Base-by-base conservation (phyloP, 192 early-diverging fungal genomes). In the Rhizophagus prolifer region DNA sequence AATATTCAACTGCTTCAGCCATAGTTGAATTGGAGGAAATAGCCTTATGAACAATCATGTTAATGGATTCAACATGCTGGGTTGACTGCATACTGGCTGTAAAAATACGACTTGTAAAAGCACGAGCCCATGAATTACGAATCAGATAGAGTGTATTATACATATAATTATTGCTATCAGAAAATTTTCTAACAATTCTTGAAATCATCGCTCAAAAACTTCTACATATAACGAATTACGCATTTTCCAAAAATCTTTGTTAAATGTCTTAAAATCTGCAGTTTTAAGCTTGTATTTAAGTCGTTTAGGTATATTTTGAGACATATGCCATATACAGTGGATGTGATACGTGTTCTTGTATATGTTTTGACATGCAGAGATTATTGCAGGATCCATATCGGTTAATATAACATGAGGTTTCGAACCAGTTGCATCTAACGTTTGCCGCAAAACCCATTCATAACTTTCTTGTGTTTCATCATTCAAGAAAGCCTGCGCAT, bases 81-180 rank as follows among this genome's bases (percentile, higher is more conserved):
- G 66, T 75, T 19, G 36, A 75, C 38, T 79, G 78, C 25, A 74
- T 74, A 12, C 64, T 23, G 8, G 50, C 78, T 26, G 21, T 74
- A 58, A 79, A 79, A 21, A 36, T 68, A 47, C 34, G 7, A 31
- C 50, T 58, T 26, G 54, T 63, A 58, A 58, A 74, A 7, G 30
- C 25, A 34, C 4, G 36, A 12, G 71, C 72, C 58, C 64, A 79
- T 1, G 9, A 65, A 3, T 74, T 2, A 21, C 9, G 10, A 23
- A 0, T 21, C 23, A 7, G 19, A n/a, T 44, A 21, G 23, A 69
- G 14, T 41, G 38, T n/a, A 10, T 25, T 8, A 36, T 25, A 4
- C 1, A 69, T 21, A 36, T 69, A 69, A 21, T 36, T 10, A 44
- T 41, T 26, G 6, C 13, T 2, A 69, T 44, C n/a, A 38, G 36